Base-by-base conservation (phyloP, 2,329 filamentous ascomycete species). In the Raffaelea ambrosiae region DNA sequence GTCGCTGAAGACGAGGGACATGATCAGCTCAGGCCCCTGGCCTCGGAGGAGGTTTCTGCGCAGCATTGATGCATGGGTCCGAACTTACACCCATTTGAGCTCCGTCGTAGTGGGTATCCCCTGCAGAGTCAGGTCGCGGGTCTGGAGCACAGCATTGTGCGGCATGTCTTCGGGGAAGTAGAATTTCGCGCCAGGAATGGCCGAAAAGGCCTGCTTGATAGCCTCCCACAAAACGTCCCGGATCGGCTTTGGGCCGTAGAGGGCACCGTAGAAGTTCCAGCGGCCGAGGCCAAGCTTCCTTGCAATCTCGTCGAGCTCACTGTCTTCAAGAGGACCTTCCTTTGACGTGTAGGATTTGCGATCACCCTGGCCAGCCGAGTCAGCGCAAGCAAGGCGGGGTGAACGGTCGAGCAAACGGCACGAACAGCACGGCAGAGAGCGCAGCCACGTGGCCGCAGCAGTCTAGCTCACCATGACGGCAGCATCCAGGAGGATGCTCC, bases 1-100 rank as follows among this genome's bases (percentile, higher is more conserved):
- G 51, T 65, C 61, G 8, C 64, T 55, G n/a, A 56, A n/a, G n/a
- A n/a, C n/a, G n/a, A n/a, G n/a, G n/a, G 53, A 47, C 71, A 48
- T 53, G 70, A 67, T 26, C 66, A 42, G 14, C 44, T 19, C 22
- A 44, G 42, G 9, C 36, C 42, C 35, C 38, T 23, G 41, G 22
- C 42, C 18, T 26, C 18, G 2, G 46, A 29, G 46, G 44, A 22
- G 19, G 31, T 18, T 47, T 53, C 49, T 13, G 47, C 44, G 38
- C 44, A n/a, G n/a, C n/a, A n/a, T n/a, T n/a, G n/a, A n/a, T n/a
- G n/a, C n/a, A n/a, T n/a, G n/a, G n/a, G n/a, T n/a, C n/a, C n/a
- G n/a, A n/a, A 47, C n/a, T 51, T 50, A 38, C 35, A 38, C 35
- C 35, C 35, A 38, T n/a, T 38, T 19, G 7, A 38, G 16, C 35